phyloP scores from a whole-genome alignment of 2,329 filamentous ascomycete species.

The Penicillium sp. region DNA sequence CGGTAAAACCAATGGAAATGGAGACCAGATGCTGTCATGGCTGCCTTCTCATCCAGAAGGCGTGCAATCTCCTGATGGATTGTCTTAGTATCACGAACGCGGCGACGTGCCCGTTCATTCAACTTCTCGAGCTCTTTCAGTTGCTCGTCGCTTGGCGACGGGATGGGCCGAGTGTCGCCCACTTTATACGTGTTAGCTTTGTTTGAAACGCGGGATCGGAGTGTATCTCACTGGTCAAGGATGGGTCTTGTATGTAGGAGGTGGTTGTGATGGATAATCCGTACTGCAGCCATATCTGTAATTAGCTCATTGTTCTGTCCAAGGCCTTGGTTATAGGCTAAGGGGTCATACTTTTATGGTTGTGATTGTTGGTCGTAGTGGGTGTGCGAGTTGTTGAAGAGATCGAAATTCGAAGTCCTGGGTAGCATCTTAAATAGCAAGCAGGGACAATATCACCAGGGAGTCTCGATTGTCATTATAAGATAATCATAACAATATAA shows the following conservation, averaged over 20 bases:
- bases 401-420: background rate
- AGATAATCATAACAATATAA: background rate
- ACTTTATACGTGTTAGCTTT: background rate
- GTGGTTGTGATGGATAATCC: no score
- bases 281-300: background rate
- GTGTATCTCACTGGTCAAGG: no score
- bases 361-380: background rate
- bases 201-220: background rate
- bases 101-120: accelerated
- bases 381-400: background rate
- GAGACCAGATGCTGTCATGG: background rate
- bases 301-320: background rate
- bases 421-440: background rate
- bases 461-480: no score
- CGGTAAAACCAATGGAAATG: no score
- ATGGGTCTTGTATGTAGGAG: no score
- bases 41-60: no score
- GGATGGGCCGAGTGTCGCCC: background rate
- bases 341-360: background rate
- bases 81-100: no score
- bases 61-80: no score
- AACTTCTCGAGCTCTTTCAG: background rate
- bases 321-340: background rate
- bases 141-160: background rate
- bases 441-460: background rate